Conservation (phyloP, 352 stramenopile species). For the Globisporangium sylvaticum region DNA sequence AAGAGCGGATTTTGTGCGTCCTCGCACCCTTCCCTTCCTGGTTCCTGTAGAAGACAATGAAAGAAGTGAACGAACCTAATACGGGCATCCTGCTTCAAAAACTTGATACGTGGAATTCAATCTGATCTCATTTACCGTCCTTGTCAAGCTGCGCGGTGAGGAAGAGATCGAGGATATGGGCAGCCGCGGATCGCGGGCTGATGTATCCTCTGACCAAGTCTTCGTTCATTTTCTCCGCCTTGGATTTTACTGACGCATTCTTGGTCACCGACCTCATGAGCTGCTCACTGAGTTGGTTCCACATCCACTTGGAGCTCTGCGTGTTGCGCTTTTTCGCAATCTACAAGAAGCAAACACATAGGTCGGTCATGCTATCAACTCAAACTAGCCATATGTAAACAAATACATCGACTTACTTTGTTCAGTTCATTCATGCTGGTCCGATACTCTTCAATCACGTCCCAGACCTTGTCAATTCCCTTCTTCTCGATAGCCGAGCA, state of each 20-base stretch:
- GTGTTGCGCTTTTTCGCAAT: slow-evolving; percentile 63
- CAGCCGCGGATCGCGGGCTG: slow-evolving; percentile 58
- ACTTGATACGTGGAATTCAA: not conserved
- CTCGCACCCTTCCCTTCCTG: not conserved
- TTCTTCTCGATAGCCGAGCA: slow-evolving; percentile 62
- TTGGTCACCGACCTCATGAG: slow-evolving; percentile 61
- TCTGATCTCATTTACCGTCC: slow-evolving; percentile 16
- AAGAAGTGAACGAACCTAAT: not conserved
- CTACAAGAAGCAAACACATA: slow-evolving; percentile 14
- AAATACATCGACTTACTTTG: slow-evolving; percentile 31
- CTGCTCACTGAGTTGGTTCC: slow-evolving; percentile 75
- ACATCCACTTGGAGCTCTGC: slow-evolving; percentile 81
- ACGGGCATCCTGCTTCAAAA: not conserved
- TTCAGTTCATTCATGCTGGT: slow-evolving; percentile 46
- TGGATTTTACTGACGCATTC: slow-evolving; percentile 35
- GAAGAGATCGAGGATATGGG: slow-evolving; percentile 57
- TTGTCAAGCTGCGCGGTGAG: slow-evolving; percentile 39
- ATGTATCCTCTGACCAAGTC: slow-evolving; percentile 62
- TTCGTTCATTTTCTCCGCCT: slow-evolving; percentile 54
- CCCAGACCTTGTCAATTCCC: slow-evolving; percentile 72
- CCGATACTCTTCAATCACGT: slow-evolving; percentile 57
- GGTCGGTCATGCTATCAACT: not conserved
- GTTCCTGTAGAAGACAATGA: not conserved
- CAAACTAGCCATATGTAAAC: not conserved
- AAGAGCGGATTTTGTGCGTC: not conserved